Conservation (phyloP, 2,329 filamentous ascomycete species). For the Aspergillus japonicus region DNA sequence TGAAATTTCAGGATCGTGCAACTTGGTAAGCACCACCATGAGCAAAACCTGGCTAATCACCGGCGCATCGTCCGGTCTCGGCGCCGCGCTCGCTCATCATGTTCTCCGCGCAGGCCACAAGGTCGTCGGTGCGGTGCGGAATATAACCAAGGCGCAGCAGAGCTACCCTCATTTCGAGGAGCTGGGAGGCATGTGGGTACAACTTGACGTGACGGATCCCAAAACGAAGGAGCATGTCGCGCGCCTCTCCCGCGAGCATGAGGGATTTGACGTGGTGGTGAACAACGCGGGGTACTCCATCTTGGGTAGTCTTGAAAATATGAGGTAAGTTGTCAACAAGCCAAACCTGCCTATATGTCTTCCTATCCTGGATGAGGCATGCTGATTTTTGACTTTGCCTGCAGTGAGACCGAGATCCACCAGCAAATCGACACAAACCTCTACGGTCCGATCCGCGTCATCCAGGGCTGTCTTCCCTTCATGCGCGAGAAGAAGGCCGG, state of each 20-base stretch:
- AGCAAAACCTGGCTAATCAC: too few species aligned
- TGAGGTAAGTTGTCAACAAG: background rate
- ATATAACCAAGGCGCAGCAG: background rate
- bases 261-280: slow-evolving; percentile 49
- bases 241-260: background rate
- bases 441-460: slow-evolving; percentile 26
- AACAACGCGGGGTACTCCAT: slow-evolving; percentile 53
- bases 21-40: too few species aligned
- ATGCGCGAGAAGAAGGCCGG: background rate
- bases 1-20: too few species aligned
- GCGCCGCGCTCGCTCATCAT: background rate
- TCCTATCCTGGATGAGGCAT: too few species aligned
- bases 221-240: background rate
- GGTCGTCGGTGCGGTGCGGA: background rate
- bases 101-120: background rate
- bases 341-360: too few species aligned
- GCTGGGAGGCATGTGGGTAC: background rate
- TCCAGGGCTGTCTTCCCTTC: background rate
- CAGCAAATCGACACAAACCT: slow-evolving; percentile 47
- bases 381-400: too few species aligned
- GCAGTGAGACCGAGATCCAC: background rate
- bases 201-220: background rate
- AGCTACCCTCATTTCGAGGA: background rate
- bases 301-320: slow-evolving; percentile 36
- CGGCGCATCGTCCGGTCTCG: too few species aligned